Base-by-base conservation (phyloP, 129 eudicot genomes). In the Flaveria bidentis region DNA sequence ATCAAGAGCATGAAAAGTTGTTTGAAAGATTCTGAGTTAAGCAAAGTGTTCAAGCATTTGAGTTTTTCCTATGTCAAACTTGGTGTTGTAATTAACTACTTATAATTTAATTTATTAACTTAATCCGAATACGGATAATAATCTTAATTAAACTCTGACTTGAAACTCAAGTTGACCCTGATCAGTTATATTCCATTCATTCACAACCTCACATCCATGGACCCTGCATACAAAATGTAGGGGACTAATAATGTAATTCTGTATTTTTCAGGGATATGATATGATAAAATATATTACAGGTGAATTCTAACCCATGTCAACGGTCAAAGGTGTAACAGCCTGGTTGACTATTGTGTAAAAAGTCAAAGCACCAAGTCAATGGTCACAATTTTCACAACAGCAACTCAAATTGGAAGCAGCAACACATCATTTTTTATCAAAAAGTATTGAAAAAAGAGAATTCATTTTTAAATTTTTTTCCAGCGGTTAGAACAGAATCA, bases 311-410 rank as follows among this genome's bases (percentile, higher is more conserved):
- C 25, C 55, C 41, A n/a, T 28, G 69, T 62, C 55, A 36, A 72
- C 14, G 68, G 39, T 63, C 78, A 79, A 64, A 36, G 53, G 23
- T 39, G 58, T 17, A n/a, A 9, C 30, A 65, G 18, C 61, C 73
- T 55, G 57, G 47, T 22, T 42, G 55, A 44, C 71, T 45, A 63
- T n/a, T 67, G 74, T 36, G 76, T 30, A 22, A 73, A 55, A 44
- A 73, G 62, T 78, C 69, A 77, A 77, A 55, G 36, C 28, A 44
- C 61, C 57, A 69, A 77, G 76, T 79, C 78, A 79, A 72, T 42
- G 22, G 58, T 8, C 26, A 56, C 9, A 18, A 2, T 56, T 17
- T 56, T 55, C 61, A 55, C 26, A 17, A 55, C 25, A 53, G 25
- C 60, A 53, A 53, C 60, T 53, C 60, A 53, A 53, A 2, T 30